Conservation (phyloP, 2,329 filamentous ascomycete genomes). For the Verticillium albo-atrum region DNA sequence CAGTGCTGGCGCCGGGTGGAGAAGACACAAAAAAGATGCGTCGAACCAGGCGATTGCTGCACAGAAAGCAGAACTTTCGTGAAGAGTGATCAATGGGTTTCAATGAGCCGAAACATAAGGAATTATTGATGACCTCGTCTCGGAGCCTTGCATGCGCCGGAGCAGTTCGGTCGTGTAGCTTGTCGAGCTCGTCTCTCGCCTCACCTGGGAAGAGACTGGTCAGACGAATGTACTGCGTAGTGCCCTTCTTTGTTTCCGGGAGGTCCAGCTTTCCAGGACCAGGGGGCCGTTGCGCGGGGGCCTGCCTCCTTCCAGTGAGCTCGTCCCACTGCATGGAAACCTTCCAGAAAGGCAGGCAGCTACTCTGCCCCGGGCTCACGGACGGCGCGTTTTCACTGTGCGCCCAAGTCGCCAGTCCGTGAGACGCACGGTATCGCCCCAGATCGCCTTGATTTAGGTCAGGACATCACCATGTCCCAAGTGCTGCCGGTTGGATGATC, state of each 20-base stretch:
- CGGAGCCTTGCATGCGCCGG: not conserved
- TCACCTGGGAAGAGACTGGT: not conserved
- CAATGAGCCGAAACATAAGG: not conserved
- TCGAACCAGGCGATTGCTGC: not conserved
- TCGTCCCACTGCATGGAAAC: constrained; percentile 2
- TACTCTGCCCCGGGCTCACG: not conserved
- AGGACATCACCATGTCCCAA: not conserved
- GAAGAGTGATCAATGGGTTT: not conserved
- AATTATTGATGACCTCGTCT: not conserved
- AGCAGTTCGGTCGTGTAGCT: not conserved
- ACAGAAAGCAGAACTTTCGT: not conserved
- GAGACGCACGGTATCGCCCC: not conserved
- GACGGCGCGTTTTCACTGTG: not conserved
- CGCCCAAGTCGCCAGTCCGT: not conserved
- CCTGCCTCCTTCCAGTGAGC: not conserved
- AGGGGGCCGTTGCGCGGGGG: not conserved
- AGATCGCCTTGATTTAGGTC: not conserved
- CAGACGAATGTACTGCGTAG: too few relatives aligned
- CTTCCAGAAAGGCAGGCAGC: not conserved
- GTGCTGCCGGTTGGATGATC: not conserved
- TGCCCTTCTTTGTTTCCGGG: too few relatives aligned
- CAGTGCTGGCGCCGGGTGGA: too few relatives aligned
- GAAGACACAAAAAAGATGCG: not conserved
- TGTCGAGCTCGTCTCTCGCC: not conserved
- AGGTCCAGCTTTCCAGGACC: not conserved